Evolutionary conservation across 176 grass and related monocot species (phyloP), one percentile per base, ranked within the genome.

Genomic region (Oryza officinalis): DNA sequence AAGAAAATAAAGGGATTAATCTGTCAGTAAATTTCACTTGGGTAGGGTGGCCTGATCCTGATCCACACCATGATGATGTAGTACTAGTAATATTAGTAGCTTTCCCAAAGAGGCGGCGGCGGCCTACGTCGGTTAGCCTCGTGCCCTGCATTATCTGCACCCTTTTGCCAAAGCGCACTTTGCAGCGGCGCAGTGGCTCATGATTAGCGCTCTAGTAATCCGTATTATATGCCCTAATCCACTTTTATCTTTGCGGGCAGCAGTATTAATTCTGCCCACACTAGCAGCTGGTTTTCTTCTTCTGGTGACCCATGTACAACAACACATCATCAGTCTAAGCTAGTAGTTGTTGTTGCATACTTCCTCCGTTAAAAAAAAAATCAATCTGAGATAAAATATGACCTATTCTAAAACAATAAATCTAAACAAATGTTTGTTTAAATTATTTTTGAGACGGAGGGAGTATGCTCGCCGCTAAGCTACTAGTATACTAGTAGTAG

Each of bases 151-250:
- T 75, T 27, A 52, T 27, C 38, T 12, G 11, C 27, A 7, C 8
- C 45, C 46, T 54, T 75, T 54, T 23, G 13, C 10, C 45, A 44
- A 26, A 35, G 2, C 70, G 4, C 37, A 1, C 27, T 20, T 35
- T 38, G 63, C 3, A 66, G 72, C n/a, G 27, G 65, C 7, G 68
- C 44, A 15, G 86, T 4, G 26, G 1, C 67, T 15, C 75, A 79
- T 84, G 60, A 84, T 79, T 59, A 57, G 13, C 32, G 75, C 43
- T 31, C 65, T 76, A 65, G 33, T 68, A 54, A 88, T 20, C 67
- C 18, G 15, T 46, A 37, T 25, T 65, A 1, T 35, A 83, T 5
- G 20, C 3, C 32, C 59, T 68, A 67, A 61, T 31, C 43, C 25
- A 43, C 43, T 73, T 27, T 27, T 59, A 60, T 54, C 18, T 54